Conservation (phyloP, 192 early-diverging fungal species). For the Lunasporangiospora selenospora region DNA sequence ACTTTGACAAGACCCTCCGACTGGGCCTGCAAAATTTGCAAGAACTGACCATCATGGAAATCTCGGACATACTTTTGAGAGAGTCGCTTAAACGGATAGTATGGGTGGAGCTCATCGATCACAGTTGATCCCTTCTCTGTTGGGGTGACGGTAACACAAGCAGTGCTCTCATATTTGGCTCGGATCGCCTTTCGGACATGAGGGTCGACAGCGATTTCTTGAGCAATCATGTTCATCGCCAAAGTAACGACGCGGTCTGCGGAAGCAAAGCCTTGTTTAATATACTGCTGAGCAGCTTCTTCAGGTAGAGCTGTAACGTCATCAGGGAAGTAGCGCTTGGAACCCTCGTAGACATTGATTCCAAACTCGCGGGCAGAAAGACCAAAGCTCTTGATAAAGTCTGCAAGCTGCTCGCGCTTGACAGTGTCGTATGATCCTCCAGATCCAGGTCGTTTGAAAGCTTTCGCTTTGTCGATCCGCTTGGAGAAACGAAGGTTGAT, state of each 20-base stretch:
- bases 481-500: constrained; percentile 63
- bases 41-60: constrained; percentile 78
- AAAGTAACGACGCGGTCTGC: constrained; percentile 57
- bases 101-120: constrained; percentile 82
- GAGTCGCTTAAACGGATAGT: constrained; percentile 88
- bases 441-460: constrained; percentile 48
- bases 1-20: constrained; percentile 72
- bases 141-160: constrained; percentile 74
- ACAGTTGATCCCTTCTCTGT: constrained; percentile 80
- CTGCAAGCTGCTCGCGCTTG: constrained; percentile 49
- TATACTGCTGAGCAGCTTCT: constrained; percentile 59
- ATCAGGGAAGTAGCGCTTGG: constrained; percentile 66
- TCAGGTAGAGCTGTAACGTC: constrained; percentile 60
- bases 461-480: constrained; percentile 33
- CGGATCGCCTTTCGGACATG: constrained; percentile 80
- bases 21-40: constrained; percentile 78
- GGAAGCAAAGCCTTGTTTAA: constrained; percentile 54
- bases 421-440: constrained; percentile 46
- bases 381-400: constrained; percentile 56
- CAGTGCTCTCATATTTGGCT: constrained; percentile 69
- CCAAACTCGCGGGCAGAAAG: constrained; percentile 68
- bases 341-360: constrained; percentile 59
- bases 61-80: constrained; percentile 73
- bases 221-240: constrained; percentile 74
- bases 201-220: constrained; percentile 83